A percentile compares a stretch with the other conserved stretches of the same genome.
These are phyloP conservation scores for Bryum argenteum DNA, from an alignment of 225 moss, liverwort and hornwort genomes.

Conservation along the genomic window DNA sequence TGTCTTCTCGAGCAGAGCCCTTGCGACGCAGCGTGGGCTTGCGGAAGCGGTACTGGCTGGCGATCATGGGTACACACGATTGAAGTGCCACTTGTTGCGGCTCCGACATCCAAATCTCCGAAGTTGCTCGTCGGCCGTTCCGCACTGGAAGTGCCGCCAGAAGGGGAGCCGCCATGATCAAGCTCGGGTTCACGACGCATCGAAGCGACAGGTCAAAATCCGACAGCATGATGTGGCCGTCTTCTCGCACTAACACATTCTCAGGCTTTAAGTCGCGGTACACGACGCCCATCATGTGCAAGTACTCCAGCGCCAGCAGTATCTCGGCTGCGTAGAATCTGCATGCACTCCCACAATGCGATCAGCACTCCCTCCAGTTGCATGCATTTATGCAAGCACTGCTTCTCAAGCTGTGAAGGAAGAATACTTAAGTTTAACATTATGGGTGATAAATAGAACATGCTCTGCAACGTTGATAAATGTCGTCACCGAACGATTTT, in stretches of 20 bases:
- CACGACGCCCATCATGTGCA: constrained; percentile 99
- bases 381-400: neutral
- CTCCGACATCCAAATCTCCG: constrained; percentile 55
- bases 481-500: too few relatives aligned
- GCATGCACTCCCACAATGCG: constrained; percentile 10
- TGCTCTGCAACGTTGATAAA: too few relatives aligned
- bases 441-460: too few relatives aligned
- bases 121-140: constrained; percentile 39
- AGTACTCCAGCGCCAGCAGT: constrained; percentile 83
- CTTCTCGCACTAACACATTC: constrained; percentile 91
- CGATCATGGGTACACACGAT: constrained; percentile 67
- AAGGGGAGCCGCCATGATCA: constrained; percentile 56
- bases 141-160: constrained; percentile 25
- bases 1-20: constrained; percentile 12
- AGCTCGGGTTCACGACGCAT: constrained; percentile 76
- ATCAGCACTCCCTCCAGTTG: neutral
- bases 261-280: constrained; percentile 95
- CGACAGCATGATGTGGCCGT: constrained; percentile 98
- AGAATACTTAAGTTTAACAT: too few relatives aligned
- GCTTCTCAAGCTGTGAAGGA: too few relatives aligned
- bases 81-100: constrained; percentile 49
- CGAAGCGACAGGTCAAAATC: constrained; percentile 91
- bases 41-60: constrained; percentile 58
- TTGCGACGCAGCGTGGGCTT: constrained; percentile 45
- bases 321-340: constrained; percentile 98